phyloP scores from a whole-genome alignment of 768 basidiomycete species.

The Leccinum sublutescens region DNA sequence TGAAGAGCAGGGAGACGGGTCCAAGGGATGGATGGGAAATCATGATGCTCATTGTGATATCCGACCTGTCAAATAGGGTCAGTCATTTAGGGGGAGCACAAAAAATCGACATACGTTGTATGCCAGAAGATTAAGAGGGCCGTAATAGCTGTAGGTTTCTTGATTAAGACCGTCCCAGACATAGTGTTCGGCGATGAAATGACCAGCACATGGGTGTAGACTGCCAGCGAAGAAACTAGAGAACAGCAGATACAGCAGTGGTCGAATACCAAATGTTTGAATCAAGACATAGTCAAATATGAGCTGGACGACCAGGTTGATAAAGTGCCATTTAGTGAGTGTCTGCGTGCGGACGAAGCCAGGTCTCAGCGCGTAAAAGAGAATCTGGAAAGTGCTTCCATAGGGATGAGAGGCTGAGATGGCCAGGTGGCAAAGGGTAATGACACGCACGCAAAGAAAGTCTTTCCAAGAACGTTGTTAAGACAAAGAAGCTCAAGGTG shows the following conservation, averaged over 20 bases:
- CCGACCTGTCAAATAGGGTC: constrained; percentile 61
- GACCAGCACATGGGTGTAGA: constrained; percentile 92
- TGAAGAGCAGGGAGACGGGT: constrained; percentile 84
- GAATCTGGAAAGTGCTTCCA: constrained; percentile 88
- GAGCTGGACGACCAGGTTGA: constrained; percentile 73
- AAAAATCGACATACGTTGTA: constrained; percentile 74
- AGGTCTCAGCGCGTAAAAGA: constrained; percentile 97
- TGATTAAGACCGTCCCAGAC: constrained; percentile 90
- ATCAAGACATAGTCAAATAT: constrained; percentile 71
- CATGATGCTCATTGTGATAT: constrained; percentile 99
- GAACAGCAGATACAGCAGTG: constrained; percentile 79
- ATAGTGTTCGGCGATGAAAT: constrained; percentile 98
- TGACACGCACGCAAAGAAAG: constrained; percentile 84
- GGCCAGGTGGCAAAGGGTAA: neutral
- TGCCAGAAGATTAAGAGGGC: constrained; percentile 81
- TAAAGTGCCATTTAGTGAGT: constrained; percentile 78
- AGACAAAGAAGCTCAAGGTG: constrained; percentile 78
- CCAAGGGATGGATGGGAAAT: constrained; percentile 97
- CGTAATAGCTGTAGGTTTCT: constrained; percentile 98
- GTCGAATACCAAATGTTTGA: constrained; percentile 40
- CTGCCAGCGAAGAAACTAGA: constrained; percentile 96
- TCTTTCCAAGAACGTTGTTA: constrained; percentile 96
- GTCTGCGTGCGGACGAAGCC: constrained; percentile 85
- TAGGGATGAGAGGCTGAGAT: constrained; percentile 7
- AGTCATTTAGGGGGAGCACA: neutral